Evolutionary conservation across 2,329 filamentous ascomycete genomes (phyloP).

Genomic region (Orbilia ellipsospora): DNA sequence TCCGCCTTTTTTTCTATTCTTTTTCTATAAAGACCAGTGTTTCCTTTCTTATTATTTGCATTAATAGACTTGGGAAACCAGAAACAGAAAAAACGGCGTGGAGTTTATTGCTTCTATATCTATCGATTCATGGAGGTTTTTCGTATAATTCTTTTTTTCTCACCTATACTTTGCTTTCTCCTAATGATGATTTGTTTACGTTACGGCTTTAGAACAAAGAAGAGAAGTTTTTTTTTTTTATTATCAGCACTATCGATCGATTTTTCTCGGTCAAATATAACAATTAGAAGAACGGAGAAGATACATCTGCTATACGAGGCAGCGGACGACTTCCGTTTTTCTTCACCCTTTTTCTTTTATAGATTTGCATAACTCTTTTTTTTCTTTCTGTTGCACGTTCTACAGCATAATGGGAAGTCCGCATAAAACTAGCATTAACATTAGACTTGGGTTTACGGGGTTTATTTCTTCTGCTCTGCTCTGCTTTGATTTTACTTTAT

Average conservation of each 20-base stretch:
- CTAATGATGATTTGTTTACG: constrained; percentile 6
- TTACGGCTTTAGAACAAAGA: constrained; percentile 21
- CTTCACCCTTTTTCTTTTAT: constrained; percentile 10
- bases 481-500: constrained; percentile 30
- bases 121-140: constrained; percentile 36
- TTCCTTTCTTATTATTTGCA: constrained; percentile 38
- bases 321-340: constrained; percentile 5
- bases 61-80: constrained; percentile 54
- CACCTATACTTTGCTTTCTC: neutral
- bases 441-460: constrained; percentile 52
- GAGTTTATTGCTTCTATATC: constrained; percentile 32
- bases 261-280: neutral
- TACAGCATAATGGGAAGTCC: constrained; percentile 51
- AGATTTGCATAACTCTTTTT: neutral
- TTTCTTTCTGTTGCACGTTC: neutral
- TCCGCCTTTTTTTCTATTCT: constrained; percentile 39
- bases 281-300: constrained; percentile 16
- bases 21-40: constrained; percentile 1
- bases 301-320: neutral
- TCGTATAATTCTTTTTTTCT: constrained; percentile 52
- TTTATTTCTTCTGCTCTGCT: constrained; percentile 39
- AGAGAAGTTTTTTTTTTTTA: constrained; percentile 20
- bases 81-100: constrained; percentile 20
- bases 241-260: neutral
- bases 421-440: constrained; percentile 51